Conservation (phyloP, 2,329 filamentous ascomycete genomes). For the Venturia oleaginea region DNA sequence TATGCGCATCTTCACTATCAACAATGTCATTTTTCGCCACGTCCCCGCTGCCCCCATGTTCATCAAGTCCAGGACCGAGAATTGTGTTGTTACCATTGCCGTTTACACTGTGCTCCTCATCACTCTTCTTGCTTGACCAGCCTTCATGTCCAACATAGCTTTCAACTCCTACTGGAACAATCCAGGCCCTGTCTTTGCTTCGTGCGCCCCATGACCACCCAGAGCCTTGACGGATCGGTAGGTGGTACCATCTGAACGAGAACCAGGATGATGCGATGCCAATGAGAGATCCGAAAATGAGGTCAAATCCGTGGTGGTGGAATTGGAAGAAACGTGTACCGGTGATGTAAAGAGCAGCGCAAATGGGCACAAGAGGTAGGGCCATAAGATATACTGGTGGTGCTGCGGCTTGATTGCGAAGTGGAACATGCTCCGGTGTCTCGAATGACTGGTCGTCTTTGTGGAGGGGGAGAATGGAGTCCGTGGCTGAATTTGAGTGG, state of each 20-base stretch:
- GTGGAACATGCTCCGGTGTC: constrained; percentile 30
- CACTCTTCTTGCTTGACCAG: constrained; percentile 23
- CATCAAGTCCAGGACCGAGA: neutral
- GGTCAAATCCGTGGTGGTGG: constrained; percentile 87
- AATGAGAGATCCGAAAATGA: constrained; percentile 74
- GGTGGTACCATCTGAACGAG: constrained; percentile 76
- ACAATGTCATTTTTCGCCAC: neutral
- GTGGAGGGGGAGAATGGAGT: neutral
- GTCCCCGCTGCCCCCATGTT: neutral
- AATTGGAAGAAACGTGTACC: constrained; percentile 81
- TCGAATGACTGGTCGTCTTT: neutral
- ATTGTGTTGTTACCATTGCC: constrained; percentile 11
- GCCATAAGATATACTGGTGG: constrained; percentile 73
- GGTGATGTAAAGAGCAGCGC: constrained; percentile 70
- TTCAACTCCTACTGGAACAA: constrained; percentile 55
- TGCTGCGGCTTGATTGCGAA: constrained; percentile 66
- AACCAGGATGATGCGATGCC: constrained; percentile 64
- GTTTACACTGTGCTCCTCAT: constrained; percentile 15
- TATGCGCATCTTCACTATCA: neutral
- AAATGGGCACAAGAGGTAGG: constrained; percentile 61
- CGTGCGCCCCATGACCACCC: constrained; percentile 87
- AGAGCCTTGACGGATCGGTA: constrained; percentile 67
- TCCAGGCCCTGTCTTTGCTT: constrained; percentile 64
- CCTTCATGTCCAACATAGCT: constrained; percentile 41
- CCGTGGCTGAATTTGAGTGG: constrained; percentile 17